A percentile compares a stretch with the other conserved stretches of the same genome.
Evolutionary conservation across 208 protist species (phyloP).

Genomic region (Acanthamoeba divionensis): DNA sequence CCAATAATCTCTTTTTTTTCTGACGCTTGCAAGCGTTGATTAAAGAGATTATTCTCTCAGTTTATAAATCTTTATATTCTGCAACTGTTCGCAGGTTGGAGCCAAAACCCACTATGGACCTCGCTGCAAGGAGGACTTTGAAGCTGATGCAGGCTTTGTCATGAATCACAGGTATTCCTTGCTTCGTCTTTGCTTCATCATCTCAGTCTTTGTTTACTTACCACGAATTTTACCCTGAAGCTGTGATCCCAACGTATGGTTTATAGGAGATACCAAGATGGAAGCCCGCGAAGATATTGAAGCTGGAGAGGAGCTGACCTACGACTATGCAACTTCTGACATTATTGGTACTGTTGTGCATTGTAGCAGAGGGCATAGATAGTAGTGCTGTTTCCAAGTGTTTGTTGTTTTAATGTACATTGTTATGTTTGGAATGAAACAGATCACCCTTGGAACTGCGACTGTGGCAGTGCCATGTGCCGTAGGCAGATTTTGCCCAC

Average conservation of each 20-base stretch:
- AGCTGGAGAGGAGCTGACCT: conserved; percentile 50
- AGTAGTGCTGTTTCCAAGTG: not conserved
- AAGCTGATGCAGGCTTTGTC: conserved; percentile 38
- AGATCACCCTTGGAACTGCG: conserved; percentile 45
- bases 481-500: conserved; percentile 9
- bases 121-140: conserved; percentile 27
- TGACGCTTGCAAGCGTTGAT: too few species aligned
- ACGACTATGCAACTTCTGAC: conserved; percentile 52
- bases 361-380: not conserved
- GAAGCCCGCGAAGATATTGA: conserved; percentile 30
- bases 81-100: not conserved
- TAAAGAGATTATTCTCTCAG: conserved; percentile 36
- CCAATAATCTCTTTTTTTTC: not conserved
- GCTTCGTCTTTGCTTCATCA: not conserved
- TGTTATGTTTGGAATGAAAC: not conserved
- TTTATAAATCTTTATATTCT: not conserved
- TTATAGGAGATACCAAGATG: conserved; percentile 49
- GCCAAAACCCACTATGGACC: conserved; percentile 50
- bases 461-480: conserved; percentile 26
- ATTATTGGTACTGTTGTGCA: not conserved
- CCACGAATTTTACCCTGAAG: not conserved
- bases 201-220: not conserved
- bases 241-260: conserved; percentile 56
- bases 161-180: conserved; percentile 31
- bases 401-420: not conserved